Base-by-base conservation (phyloP, 192 early-diverging fungal genomes). In the Umbelopsis sp. region DNA sequence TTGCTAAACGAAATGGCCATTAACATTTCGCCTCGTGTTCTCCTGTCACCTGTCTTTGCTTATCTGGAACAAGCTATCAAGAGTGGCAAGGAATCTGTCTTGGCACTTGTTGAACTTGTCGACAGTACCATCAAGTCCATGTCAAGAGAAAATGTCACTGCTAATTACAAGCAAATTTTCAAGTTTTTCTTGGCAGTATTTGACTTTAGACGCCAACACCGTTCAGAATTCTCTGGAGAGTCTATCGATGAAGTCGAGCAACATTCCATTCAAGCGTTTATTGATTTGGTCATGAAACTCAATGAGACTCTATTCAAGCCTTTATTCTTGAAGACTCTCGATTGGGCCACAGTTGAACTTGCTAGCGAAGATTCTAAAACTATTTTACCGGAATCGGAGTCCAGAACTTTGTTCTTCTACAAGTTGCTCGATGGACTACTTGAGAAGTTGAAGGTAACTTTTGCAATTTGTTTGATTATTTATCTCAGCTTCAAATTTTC, bases 261-360 rank as follows among this genome's bases (percentile, higher is more conserved):
- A 30, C 77, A 85, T 0, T 80, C 91, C 37, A 86, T 97, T 22
- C 80, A 83, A 15, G 87, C 93, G 6, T 94, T 97, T 71, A 80
- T 94, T 81, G 84, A 90, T 64, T 71, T 97, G 49, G 88, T 94
- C 0, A 86, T 97, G 86, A 95, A 94, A 76, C 82, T 98, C 71
- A 99, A 95, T 80, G 97, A 98, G 75, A 91, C 90, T 16, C 79
- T 94, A 48, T 99, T 99, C 92, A 93, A 92, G 72, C 96, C 96
- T 10, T 65, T 98, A 76, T 98, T 94, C 87, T 80, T 95, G 66
- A 92, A 93, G 75, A 77, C 94, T 48, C 82, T 94, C 33, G 89
- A 91, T 37, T 96, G 94, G 94, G 88, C 88, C 1, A 81, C 79
- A 10, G 71, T 80, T 30, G 85, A 86, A 72, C 55, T 78, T 66